Percentiles rank a stretch among this genome's conserved stretches.
Evolutionary conservation across 441 rosid species (phyloP).

Genomic region (Eugenia klotzschiana): DNA sequence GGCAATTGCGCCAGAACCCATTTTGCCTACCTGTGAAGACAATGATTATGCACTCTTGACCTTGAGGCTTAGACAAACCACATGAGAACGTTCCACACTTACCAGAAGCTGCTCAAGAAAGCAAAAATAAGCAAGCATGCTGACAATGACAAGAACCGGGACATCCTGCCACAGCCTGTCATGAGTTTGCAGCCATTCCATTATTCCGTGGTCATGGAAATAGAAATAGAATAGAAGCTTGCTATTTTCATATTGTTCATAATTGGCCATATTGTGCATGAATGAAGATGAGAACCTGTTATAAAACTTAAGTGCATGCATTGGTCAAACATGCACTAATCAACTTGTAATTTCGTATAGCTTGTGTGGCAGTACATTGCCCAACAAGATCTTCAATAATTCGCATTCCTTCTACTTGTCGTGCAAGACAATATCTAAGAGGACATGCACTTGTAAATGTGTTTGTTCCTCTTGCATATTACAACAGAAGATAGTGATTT

Average conservation of each 20-base stretch:
- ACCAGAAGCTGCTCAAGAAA: conserved; percentile 94
- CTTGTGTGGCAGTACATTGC: neutral
- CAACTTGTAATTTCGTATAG: neutral
- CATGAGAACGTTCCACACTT: conserved; percentile 3
- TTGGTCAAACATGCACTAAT: neutral
- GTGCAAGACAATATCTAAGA: neutral
- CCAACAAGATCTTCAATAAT: neutral
- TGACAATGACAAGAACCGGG: conserved; percentile 73
- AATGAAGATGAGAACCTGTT: neutral
- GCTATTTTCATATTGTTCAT: neutral
- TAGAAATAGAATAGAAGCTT: neutral
- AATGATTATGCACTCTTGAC: neutral
- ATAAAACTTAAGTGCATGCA: neutral
- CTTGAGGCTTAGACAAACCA: conserved; percentile 1
- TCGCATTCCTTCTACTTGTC: neutral
- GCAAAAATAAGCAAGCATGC: conserved; percentile 77
- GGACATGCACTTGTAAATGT: neutral
- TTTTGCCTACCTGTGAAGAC: conserved; percentile 39
- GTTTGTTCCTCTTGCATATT: neutral
- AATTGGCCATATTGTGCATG: neutral
- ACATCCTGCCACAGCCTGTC: conserved; percentile 89
- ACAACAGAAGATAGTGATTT: neutral
- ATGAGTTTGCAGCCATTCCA: neutral
- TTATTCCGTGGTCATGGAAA: neutral
- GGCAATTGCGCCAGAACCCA: conserved; percentile 85